Evolutionary conservation across 2,329 filamentous ascomycete genomes (phyloP).

Genomic region (Fusarium stilboides): DNA sequence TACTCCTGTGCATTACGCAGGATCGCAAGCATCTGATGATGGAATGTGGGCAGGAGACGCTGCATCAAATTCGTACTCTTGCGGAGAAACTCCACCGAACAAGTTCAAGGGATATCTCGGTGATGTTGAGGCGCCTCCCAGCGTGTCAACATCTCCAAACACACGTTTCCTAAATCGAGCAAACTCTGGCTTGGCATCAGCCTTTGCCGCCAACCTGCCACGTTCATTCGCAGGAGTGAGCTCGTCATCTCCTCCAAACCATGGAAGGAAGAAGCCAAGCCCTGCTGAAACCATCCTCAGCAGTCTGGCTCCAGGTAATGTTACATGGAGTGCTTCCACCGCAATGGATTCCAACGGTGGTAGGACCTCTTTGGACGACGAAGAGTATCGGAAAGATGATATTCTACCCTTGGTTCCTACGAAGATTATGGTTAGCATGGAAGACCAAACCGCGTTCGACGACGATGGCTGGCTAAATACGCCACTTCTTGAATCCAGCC

Average conservation of each 20-base stretch:
- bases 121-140: conserved; percentile 65
- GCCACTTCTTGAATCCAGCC: conserved; percentile 69
- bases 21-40: conserved; percentile 72
- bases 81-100: conserved; percentile 73
- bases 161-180: conserved; percentile 67
- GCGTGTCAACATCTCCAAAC: conserved; percentile 73
- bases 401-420: conserved; percentile 64
- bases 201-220: conserved; percentile 70
- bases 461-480: conserved; percentile 76
- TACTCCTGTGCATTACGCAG: conserved; percentile 68
- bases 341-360: conserved; percentile 63
- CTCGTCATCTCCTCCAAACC: conserved; percentile 63
- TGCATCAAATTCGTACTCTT: conserved; percentile 71
- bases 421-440: conserved; percentile 67
- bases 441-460: conserved; percentile 76
- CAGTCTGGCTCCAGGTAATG: conserved; percentile 66
- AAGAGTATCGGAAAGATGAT: conserved; percentile 65
- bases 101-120: conserved; percentile 63
- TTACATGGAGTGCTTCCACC: conserved; percentile 66
- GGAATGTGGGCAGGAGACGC: conserved; percentile 67
- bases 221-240: conserved; percentile 58
- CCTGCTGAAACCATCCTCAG: conserved; percentile 73
- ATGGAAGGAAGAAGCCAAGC: conserved; percentile 69
- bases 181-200: conserved; percentile 70
- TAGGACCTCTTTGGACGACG: conserved; percentile 69